phyloP scores from a whole-genome alignment of 1,139 yeast species.

The Geotrichum phurueaensis region DNA sequence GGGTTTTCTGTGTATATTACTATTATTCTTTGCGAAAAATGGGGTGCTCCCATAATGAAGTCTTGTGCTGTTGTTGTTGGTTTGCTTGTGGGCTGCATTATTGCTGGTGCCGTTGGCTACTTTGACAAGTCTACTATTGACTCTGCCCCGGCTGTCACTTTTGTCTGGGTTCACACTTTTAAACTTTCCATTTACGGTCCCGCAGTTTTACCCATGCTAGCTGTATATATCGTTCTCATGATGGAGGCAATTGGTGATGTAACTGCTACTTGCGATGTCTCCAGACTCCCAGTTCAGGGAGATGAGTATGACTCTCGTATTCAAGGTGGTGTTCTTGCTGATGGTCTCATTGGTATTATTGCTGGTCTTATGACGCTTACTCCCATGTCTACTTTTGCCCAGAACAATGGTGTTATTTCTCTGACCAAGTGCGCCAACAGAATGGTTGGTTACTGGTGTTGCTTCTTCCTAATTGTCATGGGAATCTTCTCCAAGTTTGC shows the following conservation, averaged over 20 bases:
- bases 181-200: slow-evolving; percentile 72
- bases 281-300: slow-evolving; percentile 77
- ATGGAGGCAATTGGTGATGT: slow-evolving; percentile 93
- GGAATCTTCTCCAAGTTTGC: slow-evolving; percentile 85
- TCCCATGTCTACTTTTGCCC: slow-evolving; percentile 89
- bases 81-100: slow-evolving; percentile 77
- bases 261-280: slow-evolving; percentile 87
- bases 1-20: slow-evolving; percentile 75
- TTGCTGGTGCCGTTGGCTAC: slow-evolving; percentile 85
- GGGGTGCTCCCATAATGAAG: slow-evolving; percentile 92
- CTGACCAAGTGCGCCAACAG: slow-evolving; percentile 85
- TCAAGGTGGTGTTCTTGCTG: slow-evolving; percentile 88
- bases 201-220: slow-evolving; percentile 74
- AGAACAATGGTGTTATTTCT: slow-evolving; percentile 87
- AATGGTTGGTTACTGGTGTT: slow-evolving; percentile 83
- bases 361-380: slow-evolving; percentile 63
- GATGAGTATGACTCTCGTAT: slow-evolving; percentile 71
- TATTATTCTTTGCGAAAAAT: slow-evolving; percentile 68
- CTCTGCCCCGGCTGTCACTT: slow-evolving; percentile 75
- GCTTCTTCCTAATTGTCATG: slow-evolving; percentile 74
- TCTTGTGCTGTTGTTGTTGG: slow-evolving; percentile 88
- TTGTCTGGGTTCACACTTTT: slow-evolving; percentile 84
- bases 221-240: slow-evolving; percentile 71
- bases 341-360: slow-evolving; percentile 60
- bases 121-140: slow-evolving; percentile 55